phyloP scores from a whole-genome alignment of 352 stramenopile species.

The Thalassiosira livingstoniorum region DNA sequence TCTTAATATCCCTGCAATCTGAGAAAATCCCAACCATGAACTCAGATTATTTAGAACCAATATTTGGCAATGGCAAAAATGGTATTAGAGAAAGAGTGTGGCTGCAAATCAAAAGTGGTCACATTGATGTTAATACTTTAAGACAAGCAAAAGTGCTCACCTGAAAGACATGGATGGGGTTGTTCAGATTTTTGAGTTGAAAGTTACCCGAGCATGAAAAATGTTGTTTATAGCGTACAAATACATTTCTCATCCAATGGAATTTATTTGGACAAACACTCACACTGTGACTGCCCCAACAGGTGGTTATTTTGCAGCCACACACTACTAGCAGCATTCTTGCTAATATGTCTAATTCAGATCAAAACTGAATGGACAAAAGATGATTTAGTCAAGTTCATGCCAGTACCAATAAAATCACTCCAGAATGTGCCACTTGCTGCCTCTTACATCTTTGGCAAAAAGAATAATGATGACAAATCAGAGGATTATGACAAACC shows the following conservation, averaged over 20 bases:
- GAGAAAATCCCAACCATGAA: not conserved
- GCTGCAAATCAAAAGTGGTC: constrained; percentile 14
- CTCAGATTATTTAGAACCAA: constrained; percentile 9
- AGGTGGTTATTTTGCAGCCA: constrained; percentile 30
- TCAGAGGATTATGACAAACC: too few species aligned
- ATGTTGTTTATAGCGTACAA: constrained; percentile 23
- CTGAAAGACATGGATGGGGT: not conserved
- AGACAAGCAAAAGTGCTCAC: not conserved
- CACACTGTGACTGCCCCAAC: constrained; percentile 27
- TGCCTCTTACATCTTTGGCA: constrained; percentile 26
- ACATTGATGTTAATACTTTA: constrained; percentile 24
- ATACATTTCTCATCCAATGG: not conserved
- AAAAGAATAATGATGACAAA: too few species aligned
- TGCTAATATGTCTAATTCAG: constrained; percentile 20
- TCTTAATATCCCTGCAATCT: constrained; percentile 4
- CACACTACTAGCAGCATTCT: constrained; percentile 19
- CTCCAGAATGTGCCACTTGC: constrained; percentile 16
- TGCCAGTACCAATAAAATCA: constrained; percentile 27
- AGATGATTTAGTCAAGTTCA: constrained; percentile 14
- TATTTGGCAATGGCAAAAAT: constrained; percentile 38
- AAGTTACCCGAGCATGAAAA: constrained; percentile 44
- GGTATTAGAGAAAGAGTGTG: constrained; percentile 26
- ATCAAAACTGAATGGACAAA: constrained; percentile 8
- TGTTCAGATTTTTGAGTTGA: constrained; percentile 19
- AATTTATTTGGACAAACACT: constrained; percentile 10